Evolutionary conservation across 2,329 filamentous ascomycete genomes (phyloP).

Genomic region (Xylariaceae sp.): DNA sequence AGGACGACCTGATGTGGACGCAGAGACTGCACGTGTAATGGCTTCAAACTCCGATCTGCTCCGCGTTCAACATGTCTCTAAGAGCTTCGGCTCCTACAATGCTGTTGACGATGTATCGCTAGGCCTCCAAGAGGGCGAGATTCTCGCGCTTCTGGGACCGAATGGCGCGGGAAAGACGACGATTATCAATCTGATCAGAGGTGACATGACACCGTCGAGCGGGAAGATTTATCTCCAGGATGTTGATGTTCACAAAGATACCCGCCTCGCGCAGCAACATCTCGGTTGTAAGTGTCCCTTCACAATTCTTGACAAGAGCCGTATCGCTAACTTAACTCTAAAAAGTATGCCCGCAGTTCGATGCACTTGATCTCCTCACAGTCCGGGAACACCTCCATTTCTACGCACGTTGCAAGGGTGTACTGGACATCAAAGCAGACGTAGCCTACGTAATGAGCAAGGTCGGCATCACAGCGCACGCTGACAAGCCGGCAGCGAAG

Average conservation of each 20-base stretch:
- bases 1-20: slow-evolving; percentile 25
- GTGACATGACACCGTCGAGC: slow-evolving; percentile 62
- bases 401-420: slow-evolving; percentile 68
- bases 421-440: slow-evolving; percentile 58
- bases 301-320: too few species aligned
- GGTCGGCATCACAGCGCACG: slow-evolving; percentile 61
- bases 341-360: slow-evolving; percentile 65
- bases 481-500: slow-evolving; percentile 37
- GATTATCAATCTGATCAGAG: slow-evolving; percentile 66
- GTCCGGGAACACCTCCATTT: slow-evolving; percentile 68
- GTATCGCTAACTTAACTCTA: too few species aligned
- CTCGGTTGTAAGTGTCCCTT: slow-evolving; percentile 44
- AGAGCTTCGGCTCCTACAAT: slow-evolving; percentile 59
- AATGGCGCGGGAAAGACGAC: slow-evolving; percentile 77
- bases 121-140: slow-evolving; percentile 62
- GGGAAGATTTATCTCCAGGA: slow-evolving; percentile 68
- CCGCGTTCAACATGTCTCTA: slow-evolving; percentile 64
- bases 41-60: slow-evolving; percentile 38
- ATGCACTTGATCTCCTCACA: slow-evolving; percentile 72
- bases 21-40: slow-evolving; percentile 29
- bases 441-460: slow-evolving; percentile 61
- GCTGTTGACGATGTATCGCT: slow-evolving; percentile 72
- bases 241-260: slow-evolving; percentile 58
- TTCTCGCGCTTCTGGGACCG: slow-evolving; percentile 71
- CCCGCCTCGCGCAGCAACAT: slow-evolving; percentile 58